Evolutionary conservation across 768 basidiomycete genomes (phyloP).

Genomic region (Tulasnella sp.): DNA sequence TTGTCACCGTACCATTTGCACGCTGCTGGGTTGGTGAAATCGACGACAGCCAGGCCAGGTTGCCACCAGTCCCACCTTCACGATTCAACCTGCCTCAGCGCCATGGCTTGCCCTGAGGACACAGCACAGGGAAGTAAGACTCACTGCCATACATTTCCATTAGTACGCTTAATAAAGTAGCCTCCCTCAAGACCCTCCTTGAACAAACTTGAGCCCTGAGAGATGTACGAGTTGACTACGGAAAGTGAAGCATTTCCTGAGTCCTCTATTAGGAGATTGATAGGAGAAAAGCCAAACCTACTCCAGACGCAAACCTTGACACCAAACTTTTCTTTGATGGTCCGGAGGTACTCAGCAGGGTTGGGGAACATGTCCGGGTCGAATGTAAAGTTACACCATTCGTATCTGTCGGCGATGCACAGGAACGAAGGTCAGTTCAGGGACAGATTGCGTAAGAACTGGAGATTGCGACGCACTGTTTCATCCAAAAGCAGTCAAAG

Average conservation of each 20-base stretch:
- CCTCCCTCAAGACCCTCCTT: slow-evolving; percentile 60
- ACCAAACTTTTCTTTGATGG: no score
- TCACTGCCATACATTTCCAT: slow-evolving; percentile 48
- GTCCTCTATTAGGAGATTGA: slow-evolving; percentile 31
- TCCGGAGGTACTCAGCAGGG: no score
- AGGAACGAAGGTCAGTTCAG: slow-evolving; percentile 46
- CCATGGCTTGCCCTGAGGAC: background rate
- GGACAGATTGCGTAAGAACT: slow-evolving; percentile 70
- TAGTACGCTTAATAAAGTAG: slow-evolving; percentile 63
- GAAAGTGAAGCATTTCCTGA: slow-evolving; percentile 46
- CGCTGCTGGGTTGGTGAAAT: slow-evolving; percentile 58
- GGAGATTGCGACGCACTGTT: slow-evolving; percentile 51
- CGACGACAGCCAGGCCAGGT: slow-evolving; percentile 49
- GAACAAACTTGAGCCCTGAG: slow-evolving; percentile 58
- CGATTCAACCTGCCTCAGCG: background rate
- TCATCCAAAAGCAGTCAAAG: slow-evolving; percentile 53
- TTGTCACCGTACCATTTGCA: slow-evolving; percentile 53
- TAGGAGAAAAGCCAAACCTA: no score
- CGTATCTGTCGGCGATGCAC: background rate
- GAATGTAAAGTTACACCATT: background rate
- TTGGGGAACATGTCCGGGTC: no score
- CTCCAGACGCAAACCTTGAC: no score
- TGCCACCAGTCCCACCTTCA: slow-evolving; percentile 61
- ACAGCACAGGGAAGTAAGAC: background rate
- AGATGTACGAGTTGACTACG: slow-evolving; percentile 39